Evolutionary conservation across 768 basidiomycete species (phyloP), one percentile per base, ranked within the genome.

Genomic region (Lentinus brumalis): DNA sequence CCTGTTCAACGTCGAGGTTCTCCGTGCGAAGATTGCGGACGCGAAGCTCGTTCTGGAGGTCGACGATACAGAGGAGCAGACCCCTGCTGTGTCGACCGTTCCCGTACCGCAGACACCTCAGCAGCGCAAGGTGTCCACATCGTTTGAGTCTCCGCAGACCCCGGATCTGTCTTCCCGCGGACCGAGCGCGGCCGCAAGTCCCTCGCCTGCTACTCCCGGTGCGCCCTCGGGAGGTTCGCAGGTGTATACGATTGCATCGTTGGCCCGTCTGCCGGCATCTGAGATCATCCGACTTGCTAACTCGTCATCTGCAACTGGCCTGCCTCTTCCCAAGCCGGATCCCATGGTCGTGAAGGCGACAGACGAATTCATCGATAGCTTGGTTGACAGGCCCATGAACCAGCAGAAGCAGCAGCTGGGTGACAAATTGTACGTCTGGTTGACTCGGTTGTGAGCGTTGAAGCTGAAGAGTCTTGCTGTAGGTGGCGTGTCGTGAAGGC

Each of bases 11-110:
- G 79, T 80, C 12, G 92, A 95, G 66, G 82, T 92, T 31, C 79
- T 96, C 29, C 81, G 86, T 53, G 79, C 77, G 21, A 96, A 96
- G 76, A 77, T 96, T 18, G 82, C 82, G 1, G 93, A 94, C 65
- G 94, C 94, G 15, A 91, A 88, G 76, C 77, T 83, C 67, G 89
- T 96, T 21, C 73, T 96, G 60, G 91, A 93, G 44, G 87, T 84
- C 62, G 85, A 86, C 7, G 88, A 87, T 30, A 85, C 74, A 12
- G 84, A 84, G 15, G 81, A 79, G 11, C 80, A 77, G 56, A 68
- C 73, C 32, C 69, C 66, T 18, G 53, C 71, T 9, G 64, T 68
- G 41, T 31, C 67, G 7, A 77, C 86, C 4, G 77, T 80, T 5
- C 75, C 77, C 21, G 72, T 70, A 9, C 78, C 80, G 5, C 77